Evolutionary conservation across 768 basidiomycete species (phyloP).

Genomic region (Russula compacta): DNA sequence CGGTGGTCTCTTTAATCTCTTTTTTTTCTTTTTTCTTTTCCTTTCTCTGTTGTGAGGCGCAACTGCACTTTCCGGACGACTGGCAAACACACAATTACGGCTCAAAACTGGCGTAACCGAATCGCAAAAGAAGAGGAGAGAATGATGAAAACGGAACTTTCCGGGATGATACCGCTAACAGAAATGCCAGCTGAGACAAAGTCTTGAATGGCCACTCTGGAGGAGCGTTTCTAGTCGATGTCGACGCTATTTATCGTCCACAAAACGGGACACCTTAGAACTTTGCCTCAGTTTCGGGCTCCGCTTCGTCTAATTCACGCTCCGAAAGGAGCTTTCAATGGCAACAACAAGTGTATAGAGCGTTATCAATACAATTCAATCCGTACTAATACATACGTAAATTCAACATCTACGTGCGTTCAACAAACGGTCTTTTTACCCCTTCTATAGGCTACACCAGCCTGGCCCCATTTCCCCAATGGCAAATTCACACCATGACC

Average conservation of each 20-base stretch:
- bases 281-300: slow-evolving; percentile 15
- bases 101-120: slow-evolving; percentile 16
- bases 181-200: slow-evolving; percentile 15
- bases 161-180: slow-evolving; percentile 18
- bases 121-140: slow-evolving; percentile 18
- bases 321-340: slow-evolving; percentile 9
- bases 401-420: background rate
- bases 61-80: slow-evolving; percentile 17
- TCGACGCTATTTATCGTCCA: slow-evolving; percentile 12
- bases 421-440: background rate
- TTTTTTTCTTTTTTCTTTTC: slow-evolving; percentile 33
- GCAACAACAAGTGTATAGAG: background rate
- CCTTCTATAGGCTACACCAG: no score
- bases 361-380: background rate
- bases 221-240: slow-evolving; percentile 15
- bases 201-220: slow-evolving; percentile 17
- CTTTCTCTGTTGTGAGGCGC: slow-evolving; percentile 28
- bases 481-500: slow-evolving; percentile 20
- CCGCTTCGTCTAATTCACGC: slow-evolving; percentile 8
- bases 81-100: slow-evolving; percentile 20
- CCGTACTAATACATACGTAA: slow-evolving; percentile 1
- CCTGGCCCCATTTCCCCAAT: background rate
- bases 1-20: slow-evolving; percentile 34
- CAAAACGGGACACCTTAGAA: background rate
- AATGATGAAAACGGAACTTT: slow-evolving; percentile 14